These are phyloP conservation scores for Aspergillus tanneri DNA, from an alignment of 2,329 filamentous ascomycete genomes.

Conservation along the genomic window DNA sequence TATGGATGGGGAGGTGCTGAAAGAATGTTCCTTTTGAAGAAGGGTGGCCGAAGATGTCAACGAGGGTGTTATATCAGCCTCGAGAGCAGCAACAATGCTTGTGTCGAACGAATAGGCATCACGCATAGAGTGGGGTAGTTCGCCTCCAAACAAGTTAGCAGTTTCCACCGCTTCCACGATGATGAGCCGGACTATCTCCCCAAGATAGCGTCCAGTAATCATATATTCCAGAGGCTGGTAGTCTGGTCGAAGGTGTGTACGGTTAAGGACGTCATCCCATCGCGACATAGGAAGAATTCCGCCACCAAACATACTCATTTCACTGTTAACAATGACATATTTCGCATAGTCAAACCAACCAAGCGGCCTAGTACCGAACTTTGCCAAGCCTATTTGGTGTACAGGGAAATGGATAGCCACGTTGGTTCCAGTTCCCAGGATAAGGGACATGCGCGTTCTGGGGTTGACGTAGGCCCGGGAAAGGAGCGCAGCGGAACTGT, in stretches of 20 bases:
- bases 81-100: conserved; percentile 57
- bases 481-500: conserved; percentile 61
- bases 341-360: conserved; percentile 58
- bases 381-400: conserved; percentile 52
- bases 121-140: conserved; percentile 55
- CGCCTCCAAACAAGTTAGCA: conserved; percentile 57
- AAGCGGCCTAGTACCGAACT: conserved; percentile 56
- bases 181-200: conserved; percentile 62
- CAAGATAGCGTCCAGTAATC: conserved; percentile 62
- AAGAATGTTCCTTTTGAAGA: conserved; percentile 54
- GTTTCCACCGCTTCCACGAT: conserved; percentile 59
- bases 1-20: conserved; percentile 45
- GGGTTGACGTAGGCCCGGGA: conserved; percentile 62
- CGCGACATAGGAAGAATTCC: conserved; percentile 58
- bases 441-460: conserved; percentile 61
- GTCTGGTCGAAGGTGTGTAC: conserved; percentile 56
- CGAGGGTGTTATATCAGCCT: conserved; percentile 45
- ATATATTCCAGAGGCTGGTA: conserved; percentile 67
- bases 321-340: conserved; percentile 64
- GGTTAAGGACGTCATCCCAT: conserved; percentile 63
- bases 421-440: conserved; percentile 65
- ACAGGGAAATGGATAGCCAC: conserved; percentile 63
- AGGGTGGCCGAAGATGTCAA: conserved; percentile 43
- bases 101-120: conserved; percentile 61
- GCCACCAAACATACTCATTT: conserved; percentile 64